Evolutionary conservation across 1,284 basidiomycete species (phyloP).

Genomic region (Lentinula novae-zelandiae): DNA sequence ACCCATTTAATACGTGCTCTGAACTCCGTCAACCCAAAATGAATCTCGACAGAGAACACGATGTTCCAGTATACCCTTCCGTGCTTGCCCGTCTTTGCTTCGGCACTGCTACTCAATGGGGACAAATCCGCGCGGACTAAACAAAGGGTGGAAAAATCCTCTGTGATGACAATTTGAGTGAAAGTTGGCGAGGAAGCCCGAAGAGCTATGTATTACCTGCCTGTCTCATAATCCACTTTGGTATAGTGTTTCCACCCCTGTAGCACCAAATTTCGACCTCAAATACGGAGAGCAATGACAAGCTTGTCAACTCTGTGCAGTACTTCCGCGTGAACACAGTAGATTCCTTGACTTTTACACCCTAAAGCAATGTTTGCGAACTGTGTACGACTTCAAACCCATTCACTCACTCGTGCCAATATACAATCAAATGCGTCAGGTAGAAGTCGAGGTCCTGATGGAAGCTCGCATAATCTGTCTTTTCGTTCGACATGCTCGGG

Average conservation of each 20-base stretch:
- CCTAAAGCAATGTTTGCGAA: constrained; percentile 29
- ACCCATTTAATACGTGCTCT: constrained; percentile 77
- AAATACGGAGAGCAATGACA: constrained; percentile 70
- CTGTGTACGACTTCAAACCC: constrained; percentile 6
- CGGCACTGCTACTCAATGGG: constrained; percentile 61
- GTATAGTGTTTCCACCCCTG: constrained; percentile 61
- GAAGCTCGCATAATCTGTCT: constrained; percentile 66
- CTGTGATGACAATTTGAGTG: constrained; percentile 26
- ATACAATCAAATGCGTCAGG: constrained; percentile 81
- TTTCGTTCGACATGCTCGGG: constrained; percentile 61
- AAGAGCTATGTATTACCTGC: constrained; percentile 37
- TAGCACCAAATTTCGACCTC: constrained; percentile 82
- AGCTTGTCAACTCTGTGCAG: constrained; percentile 72
- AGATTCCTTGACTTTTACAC: constrained; percentile 73
- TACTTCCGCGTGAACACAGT: constrained; percentile 77
- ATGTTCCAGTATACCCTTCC: constrained; percentile 77
- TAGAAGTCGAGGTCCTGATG: constrained; percentile 67
- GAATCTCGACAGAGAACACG: constrained; percentile 76
- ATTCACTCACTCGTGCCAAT: constrained; percentile 51
- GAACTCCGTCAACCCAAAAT: constrained; percentile 78
- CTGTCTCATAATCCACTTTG: constrained; percentile 67
- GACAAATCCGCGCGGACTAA: constrained; percentile 73
- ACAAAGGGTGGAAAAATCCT: constrained; percentile 71
- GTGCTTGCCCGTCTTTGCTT: constrained; percentile 56
- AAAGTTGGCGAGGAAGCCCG: background rate